phyloP scores from a whole-genome alignment of 2,329 filamentous ascomycete genomes.

The Triangularia setosa region DNA sequence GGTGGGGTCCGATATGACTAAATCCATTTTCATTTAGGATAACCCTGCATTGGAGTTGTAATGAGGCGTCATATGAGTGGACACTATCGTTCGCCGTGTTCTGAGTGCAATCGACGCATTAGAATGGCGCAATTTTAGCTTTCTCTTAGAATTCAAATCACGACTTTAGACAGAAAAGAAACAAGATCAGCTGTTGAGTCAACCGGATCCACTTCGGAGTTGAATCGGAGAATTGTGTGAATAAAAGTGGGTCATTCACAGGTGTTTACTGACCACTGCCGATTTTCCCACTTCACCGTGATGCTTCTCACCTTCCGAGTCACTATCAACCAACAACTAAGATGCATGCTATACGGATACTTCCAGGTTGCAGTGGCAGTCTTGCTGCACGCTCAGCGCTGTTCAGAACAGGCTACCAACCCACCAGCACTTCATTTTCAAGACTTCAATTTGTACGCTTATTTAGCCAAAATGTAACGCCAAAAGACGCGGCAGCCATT shows the following conservation, averaged over 20 bases:
- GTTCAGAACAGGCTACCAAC: background rate
- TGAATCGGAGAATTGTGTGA: background rate
- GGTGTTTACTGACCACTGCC: background rate
- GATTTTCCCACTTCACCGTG: background rate
- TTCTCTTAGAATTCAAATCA: background rate
- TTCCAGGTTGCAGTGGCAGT: background rate
- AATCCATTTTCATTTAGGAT: too few relatives aligned
- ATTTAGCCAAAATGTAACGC: background rate
- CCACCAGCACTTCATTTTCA: background rate
- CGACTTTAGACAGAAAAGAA: background rate
- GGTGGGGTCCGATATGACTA: too few relatives aligned
- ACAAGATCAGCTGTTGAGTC: background rate
- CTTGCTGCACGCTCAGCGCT: background rate
- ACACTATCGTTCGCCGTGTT: background rate
- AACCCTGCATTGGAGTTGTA: background rate
- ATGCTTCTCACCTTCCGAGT: background rate
- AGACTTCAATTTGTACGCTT: background rate
- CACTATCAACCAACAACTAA: background rate
- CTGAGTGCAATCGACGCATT: background rate
- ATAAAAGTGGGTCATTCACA: background rate
- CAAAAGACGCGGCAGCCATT: conserved; percentile 10
- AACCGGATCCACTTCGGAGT: background rate
- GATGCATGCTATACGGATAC: background rate
- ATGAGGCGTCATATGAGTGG: background rate
- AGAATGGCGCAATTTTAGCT: background rate